phyloP scores from a whole-genome alignment of 805 yeast species.

The Dipodascopsis tothii region DNA sequence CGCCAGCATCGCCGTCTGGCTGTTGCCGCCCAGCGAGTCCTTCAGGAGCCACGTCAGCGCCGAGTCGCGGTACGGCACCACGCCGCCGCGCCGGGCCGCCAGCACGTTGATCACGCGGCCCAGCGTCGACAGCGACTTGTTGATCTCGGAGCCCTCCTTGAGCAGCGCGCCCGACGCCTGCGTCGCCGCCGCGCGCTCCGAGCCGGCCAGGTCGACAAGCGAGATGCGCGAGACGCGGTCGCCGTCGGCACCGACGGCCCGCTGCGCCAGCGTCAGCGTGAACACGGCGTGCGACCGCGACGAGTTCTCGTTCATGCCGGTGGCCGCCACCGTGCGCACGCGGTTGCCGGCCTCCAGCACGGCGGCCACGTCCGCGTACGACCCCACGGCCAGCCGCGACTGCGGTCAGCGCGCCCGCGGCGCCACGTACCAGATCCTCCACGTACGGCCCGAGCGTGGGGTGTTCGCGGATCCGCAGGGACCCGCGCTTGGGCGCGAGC shows the following conservation, averaged over 20 bases:
- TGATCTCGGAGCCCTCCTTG: slow-evolving; percentile 65
- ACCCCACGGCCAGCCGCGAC: slow-evolving; percentile 43
- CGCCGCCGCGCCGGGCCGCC: slow-evolving; percentile 36
- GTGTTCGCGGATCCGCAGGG: slow-evolving; percentile 50
- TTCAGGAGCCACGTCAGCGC: slow-evolving; percentile 65
- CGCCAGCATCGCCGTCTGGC: slow-evolving; percentile 83
- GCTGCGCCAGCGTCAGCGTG: slow-evolving; percentile 55
- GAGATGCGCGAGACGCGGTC: slow-evolving; percentile 51
- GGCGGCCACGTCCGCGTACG: slow-evolving; percentile 43
- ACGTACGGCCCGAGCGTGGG: slow-evolving; percentile 65
- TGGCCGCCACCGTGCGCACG: slow-evolving; percentile 59
- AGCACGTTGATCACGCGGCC: slow-evolving; percentile 58
- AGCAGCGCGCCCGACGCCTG: slow-evolving; percentile 43
- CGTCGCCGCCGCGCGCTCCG: slow-evolving; percentile 60
- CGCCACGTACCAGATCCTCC: slow-evolving; percentile 42
- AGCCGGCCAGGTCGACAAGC: slow-evolving; percentile 76
- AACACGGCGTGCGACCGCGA: slow-evolving; percentile 79
- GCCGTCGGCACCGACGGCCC: slow-evolving; percentile 34
- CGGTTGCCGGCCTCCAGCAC: slow-evolving; percentile 46
- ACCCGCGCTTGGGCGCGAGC: slow-evolving; percentile 28
- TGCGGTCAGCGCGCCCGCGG: background rate
- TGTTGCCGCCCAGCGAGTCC: slow-evolving; percentile 73
- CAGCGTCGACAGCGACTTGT: slow-evolving; percentile 66
- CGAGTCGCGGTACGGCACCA: slow-evolving; percentile 64
- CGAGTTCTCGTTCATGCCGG: slow-evolving; percentile 63